These are phyloP conservation scores for Pichia sp. DNA, from an alignment of 1,139 yeast genomes.

Conservation along the genomic window DNA sequence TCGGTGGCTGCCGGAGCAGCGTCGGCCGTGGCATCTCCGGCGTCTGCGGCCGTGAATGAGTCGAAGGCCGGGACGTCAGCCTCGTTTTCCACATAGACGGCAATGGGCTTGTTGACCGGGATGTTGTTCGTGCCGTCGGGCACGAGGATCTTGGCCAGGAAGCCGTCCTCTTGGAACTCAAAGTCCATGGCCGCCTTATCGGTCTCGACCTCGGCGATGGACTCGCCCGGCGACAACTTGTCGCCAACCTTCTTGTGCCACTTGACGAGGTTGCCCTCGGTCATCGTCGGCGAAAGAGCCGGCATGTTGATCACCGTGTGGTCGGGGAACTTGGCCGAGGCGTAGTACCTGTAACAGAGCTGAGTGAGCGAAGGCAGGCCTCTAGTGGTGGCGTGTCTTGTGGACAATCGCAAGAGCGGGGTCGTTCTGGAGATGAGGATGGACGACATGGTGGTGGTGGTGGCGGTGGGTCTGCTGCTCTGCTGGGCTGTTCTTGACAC, in stretches of 20 bases:
- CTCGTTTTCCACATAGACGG: slow-evolving; percentile 88
- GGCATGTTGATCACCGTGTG: slow-evolving; percentile 81
- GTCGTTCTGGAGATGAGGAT: slow-evolving; percentile 17
- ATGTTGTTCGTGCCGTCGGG: slow-evolving; percentile 86
- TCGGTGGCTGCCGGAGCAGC: slow-evolving; percentile 37
- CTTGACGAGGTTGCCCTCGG: slow-evolving; percentile 83
- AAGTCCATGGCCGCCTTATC: slow-evolving; percentile 99
- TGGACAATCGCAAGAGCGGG: slow-evolving; percentile 29
- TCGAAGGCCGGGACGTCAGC: slow-evolving; percentile 84
- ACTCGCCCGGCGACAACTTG: slow-evolving; percentile 81
- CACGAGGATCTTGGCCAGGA: slow-evolving; percentile 81
- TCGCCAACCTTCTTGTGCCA: slow-evolving; percentile 94
- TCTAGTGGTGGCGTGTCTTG: slow-evolving; percentile 5
- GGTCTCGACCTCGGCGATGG: slow-evolving; percentile 94
- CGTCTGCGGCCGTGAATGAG: slow-evolving; percentile 79
- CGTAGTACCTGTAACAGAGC: slow-evolving; percentile 30
- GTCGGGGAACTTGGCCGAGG: slow-evolving; percentile 39
- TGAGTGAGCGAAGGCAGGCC: slow-evolving; percentile 16
- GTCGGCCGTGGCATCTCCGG: slow-evolving; percentile 50
- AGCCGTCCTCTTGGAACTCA: slow-evolving; percentile 98
- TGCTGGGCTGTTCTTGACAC: no score
- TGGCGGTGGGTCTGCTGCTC: no score
- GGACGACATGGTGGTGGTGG: slow-evolving; percentile 6
- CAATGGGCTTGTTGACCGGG: slow-evolving; percentile 93
- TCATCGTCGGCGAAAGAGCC: slow-evolving; percentile 97